Base-by-base conservation (phyloP, 73 alveolate species). In the Paramecium tetraurelia region DNA sequence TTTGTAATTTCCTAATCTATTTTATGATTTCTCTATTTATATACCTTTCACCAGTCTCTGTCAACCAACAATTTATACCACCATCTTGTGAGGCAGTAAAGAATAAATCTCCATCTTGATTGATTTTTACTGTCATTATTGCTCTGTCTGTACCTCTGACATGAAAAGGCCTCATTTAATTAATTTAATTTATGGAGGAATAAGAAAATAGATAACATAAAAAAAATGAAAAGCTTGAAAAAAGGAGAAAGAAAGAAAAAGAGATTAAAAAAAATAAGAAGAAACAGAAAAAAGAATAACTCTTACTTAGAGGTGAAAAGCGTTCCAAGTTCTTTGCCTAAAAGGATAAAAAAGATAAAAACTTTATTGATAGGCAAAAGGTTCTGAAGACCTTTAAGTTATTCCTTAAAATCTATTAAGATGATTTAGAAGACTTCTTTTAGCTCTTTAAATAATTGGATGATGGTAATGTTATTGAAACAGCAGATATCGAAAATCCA, bases 71-170 rank as follows among this genome's bases (percentile, higher is more conserved):
- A 90, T 95, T 90, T 20, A 97, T 96, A 58, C 46, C 89, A 44
- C 96, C 95, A 87, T 97, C 99, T 50, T 93, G 93, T 18, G 98
- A 93, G 40, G 98, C 98, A 35, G 99, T 92, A 87, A 97, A 97
- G 92, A 97, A 92, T 92, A 97, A 89, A 85, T 97, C 99, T 76
- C 98, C 98, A 63, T 97, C 99, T 33, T 68, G 50, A 90, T 97
- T 97, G 92, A 96, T 96, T 92, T 85, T 89, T 43, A 97, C 95
- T 48, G 76, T 93, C 70, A 94, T 86, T 70, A 97, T 98, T n/a
- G 99, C 99, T 86, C 97, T 92, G 21, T 96, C 86, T 95, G 97
- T 98, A 36, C 99, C 98, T 57, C 97, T 96, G 38, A 97, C 72
- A 16, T 94, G 92, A 85, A 97, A 86, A 35, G 98, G 99, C 93